Evolutionary conservation across 2,329 filamentous ascomycete genomes (phyloP), one percentile per base, ranked within the genome.

Genomic region (Fusarium guadeloupense): DNA sequence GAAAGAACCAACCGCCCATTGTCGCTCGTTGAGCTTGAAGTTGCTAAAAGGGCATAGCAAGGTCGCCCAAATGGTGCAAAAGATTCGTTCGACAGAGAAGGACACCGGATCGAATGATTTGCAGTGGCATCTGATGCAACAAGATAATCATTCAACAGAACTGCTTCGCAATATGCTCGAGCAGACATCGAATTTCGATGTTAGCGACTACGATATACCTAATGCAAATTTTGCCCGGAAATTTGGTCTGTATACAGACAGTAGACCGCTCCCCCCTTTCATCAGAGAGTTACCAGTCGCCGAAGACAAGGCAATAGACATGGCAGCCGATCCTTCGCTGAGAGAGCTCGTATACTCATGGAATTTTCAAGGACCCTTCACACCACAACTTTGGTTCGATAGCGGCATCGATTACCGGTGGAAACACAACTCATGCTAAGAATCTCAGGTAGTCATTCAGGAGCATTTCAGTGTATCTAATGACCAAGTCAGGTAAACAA

Each of bases 211-310:
- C 40, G 64, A 75, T 17, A 73, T 80, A 37, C 79, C 78, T 4
- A 78, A 81, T 53, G 76, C 77, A 12, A 77, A 77, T 39, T 81
- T 81, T 58, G 79, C 78, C 6, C 70, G 79, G 47, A 81, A 81
- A 49, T 74, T 76, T 50, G 71, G 70, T 6, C 57, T 81, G 13
- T 70, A 78, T 26, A 70, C 71, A 4, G 64, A 67, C 28, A 68
- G 67, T 7, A 66, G 72, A 12, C 70, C 70, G 16, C 54, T 80
- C 25, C 75, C 77, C 12, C 59, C 70, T 19, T 69, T 69, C 19
- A 67, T 78, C 31, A 71, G 69, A 39, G 73, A 76, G 30, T 74
- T 80, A 64, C 77, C 77, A 20, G 78, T 76, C 14, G 78, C 78
- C 8, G 77, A 79, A 54, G 74, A 73, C 7, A 79, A 76, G 54